These are phyloP conservation scores for Russula brevipes DNA, from an alignment of 768 basidiomycete species.

Conservation along the genomic window DNA sequence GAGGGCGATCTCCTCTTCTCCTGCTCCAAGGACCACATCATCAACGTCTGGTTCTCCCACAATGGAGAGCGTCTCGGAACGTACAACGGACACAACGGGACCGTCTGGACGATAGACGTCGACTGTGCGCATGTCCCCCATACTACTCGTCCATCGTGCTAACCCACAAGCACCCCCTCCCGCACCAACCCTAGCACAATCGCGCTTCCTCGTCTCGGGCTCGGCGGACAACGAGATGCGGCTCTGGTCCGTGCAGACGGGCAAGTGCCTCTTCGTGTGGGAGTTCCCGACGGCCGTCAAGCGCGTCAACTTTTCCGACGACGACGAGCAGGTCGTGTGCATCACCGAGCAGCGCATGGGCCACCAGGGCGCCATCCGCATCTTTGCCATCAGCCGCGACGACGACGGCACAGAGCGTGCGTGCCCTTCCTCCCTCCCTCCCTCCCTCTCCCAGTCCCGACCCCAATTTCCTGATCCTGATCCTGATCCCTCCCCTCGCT, in stretches of 20 bases:
- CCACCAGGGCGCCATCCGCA: slow-evolving; percentile 80
- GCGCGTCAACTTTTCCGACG: slow-evolving; percentile 86
- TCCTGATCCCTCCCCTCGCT: too few relatives aligned
- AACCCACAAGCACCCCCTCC: neutral
- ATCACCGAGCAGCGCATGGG: slow-evolving; percentile 99
- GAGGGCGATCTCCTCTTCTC: slow-evolving; percentile 97
- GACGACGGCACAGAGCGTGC: slow-evolving; percentile 76
- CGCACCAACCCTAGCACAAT: slow-evolving; percentile 51
- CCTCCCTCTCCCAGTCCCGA: neutral
- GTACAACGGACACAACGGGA: slow-evolving; percentile 92
- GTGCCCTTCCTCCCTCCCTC: slow-evolving; percentile 30
- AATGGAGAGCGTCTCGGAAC: slow-evolving; percentile 98
- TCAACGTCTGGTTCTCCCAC: slow-evolving; percentile 96
- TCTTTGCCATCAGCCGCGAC: slow-evolving; percentile 82
- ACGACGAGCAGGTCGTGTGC: slow-evolving; percentile 78
- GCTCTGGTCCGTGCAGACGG: slow-evolving; percentile 84
- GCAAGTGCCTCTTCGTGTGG: slow-evolving; percentile 92
- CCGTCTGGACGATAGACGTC: slow-evolving; percentile 94
- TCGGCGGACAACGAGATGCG: slow-evolving; percentile 91
- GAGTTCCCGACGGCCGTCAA: slow-evolving; percentile 98
- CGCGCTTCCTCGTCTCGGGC: slow-evolving; percentile 82
- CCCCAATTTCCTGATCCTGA: neutral
- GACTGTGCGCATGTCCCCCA: slow-evolving; percentile 63
- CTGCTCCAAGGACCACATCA: slow-evolving; percentile 89
- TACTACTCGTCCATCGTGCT: neutral